Conservation (phyloP, 768 basidiomycete genomes). For the Mrakia blollopis region DNA sequence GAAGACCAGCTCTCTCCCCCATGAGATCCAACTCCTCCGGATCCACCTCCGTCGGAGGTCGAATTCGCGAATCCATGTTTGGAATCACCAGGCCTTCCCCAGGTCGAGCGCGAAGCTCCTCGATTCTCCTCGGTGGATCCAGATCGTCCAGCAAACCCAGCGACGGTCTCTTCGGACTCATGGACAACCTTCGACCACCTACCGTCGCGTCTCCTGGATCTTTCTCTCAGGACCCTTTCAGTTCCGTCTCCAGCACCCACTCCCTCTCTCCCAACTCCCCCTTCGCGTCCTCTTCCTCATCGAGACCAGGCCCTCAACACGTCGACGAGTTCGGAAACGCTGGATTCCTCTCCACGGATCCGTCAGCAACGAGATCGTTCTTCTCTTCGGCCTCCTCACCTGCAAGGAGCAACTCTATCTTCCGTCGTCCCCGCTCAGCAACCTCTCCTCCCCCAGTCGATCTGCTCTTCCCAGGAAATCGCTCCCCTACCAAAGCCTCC, state of each 20-base stretch:
- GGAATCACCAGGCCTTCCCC: neutral
- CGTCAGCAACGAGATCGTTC: neutral
- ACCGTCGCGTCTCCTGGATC: neutral
- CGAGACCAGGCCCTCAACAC: neutral
- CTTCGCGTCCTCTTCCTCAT: neutral
- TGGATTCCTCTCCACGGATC: slow-evolving; percentile 4
- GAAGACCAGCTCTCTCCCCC: slow-evolving; percentile 3
- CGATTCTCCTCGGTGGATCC: neutral
- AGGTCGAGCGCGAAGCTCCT: neutral
- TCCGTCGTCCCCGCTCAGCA: slow-evolving; percentile 16
- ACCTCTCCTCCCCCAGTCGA: slow-evolving; percentile 18
- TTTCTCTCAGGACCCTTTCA: neutral
- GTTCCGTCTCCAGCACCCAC: neutral
- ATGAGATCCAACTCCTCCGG: slow-evolving; percentile 18
- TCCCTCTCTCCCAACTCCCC: neutral
- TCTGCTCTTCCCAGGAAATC: neutral
- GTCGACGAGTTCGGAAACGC: neutral
- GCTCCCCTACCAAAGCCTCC: neutral
- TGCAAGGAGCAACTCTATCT: neutral
- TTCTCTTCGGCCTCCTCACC: neutral
- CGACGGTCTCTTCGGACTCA: slow-evolving; percentile 1
- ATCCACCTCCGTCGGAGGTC: neutral
- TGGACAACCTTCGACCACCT: slow-evolving; percentile 16
- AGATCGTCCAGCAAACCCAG: neutral
- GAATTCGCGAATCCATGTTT: slow-evolving; percentile 26